phyloP scores from a whole-genome alignment of 805 yeast species.

The Saccharomycopsis sp. region DNA sequence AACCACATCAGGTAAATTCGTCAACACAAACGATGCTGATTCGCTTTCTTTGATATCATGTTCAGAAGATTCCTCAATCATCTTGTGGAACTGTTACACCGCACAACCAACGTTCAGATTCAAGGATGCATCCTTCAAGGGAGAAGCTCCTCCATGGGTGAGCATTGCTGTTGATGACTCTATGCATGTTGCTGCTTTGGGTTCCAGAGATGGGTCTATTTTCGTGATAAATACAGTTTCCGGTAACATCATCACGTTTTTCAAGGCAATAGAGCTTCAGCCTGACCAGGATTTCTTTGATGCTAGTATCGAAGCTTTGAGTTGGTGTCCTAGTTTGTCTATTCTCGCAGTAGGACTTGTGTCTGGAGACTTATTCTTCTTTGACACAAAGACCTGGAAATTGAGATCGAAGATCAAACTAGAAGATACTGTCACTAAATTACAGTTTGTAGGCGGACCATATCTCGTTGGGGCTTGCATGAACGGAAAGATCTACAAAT shows the following conservation, averaged over 20 bases:
- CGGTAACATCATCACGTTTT: slow-evolving; percentile 62
- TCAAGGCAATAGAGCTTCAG: slow-evolving; percentile 56
- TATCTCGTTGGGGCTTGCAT: slow-evolving; percentile 64
- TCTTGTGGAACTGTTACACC: slow-evolving; percentile 86
- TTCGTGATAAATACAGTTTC: slow-evolving; percentile 69
- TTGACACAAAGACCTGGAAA: slow-evolving; percentile 83
- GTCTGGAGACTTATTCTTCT: slow-evolving; percentile 76
- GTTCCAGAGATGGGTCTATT: slow-evolving; percentile 82
- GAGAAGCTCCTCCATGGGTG: slow-evolving; percentile 83
- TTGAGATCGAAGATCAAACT: slow-evolving; percentile 63
- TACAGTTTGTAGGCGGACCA: slow-evolving; percentile 56
- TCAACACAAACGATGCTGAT: slow-evolving; percentile 50
- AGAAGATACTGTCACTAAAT: slow-evolving; percentile 80
- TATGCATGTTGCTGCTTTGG: slow-evolving; percentile 59
- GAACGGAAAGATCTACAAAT: slow-evolving; percentile 80
- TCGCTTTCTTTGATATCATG: slow-evolving; percentile 61
- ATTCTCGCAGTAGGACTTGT: slow-evolving; percentile 85
- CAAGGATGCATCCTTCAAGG: slow-evolving; percentile 55
- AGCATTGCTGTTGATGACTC: slow-evolving; percentile 46
- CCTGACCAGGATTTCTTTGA: slow-evolving; percentile 53
- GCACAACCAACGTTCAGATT: slow-evolving; percentile 63
- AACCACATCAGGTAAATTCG: slow-evolving; percentile 74
- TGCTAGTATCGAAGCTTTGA: slow-evolving; percentile 70
- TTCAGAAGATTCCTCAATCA: slow-evolving; percentile 80
- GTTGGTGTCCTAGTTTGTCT: slow-evolving; percentile 62